phyloP scores from a whole-genome alignment of 78 protist species.

The Dictyostelium capitatum region DNA sequence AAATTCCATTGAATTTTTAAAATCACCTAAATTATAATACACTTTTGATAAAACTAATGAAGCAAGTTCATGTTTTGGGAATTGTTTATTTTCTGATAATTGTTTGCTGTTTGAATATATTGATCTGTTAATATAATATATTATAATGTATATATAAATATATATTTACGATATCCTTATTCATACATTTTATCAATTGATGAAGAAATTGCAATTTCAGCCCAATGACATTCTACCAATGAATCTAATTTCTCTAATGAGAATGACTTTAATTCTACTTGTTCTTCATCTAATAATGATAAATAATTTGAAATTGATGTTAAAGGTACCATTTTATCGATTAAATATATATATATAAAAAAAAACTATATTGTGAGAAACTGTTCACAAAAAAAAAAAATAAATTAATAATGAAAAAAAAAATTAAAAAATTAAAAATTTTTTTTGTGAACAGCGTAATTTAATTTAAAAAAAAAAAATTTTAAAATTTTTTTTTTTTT shows the following conservation, averaged over 20 bases:
- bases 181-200: slow-evolving; percentile 78
- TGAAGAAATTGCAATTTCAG: slow-evolving; percentile 89
- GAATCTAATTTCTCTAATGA: slow-evolving; percentile 82
- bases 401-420: neutral
- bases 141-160: neutral
- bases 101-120: slow-evolving; percentile 7
- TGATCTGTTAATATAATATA: neutral
- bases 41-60: slow-evolving; percentile 81
- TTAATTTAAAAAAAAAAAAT: no score
- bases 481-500: no score
- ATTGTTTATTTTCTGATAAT: slow-evolving; percentile 42
- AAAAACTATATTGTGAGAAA: neutral
- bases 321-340: slow-evolving; percentile 31
- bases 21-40: slow-evolving; percentile 95
- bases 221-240: slow-evolving; percentile 93
- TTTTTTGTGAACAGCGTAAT: no score
- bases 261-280: slow-evolving; percentile 50
- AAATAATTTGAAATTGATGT: slow-evolving; percentile 54
- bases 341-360: neutral
- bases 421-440: neutral
- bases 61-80: slow-evolving; percentile 57
- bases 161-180: neutral
- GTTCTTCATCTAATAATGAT: slow-evolving; percentile 80
- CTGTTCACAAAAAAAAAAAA: neutral
- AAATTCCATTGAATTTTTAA: slow-evolving; percentile 86